Conservation (phyloP, 1,139 yeast species). For the Blastobotrys ciferrii region DNA sequence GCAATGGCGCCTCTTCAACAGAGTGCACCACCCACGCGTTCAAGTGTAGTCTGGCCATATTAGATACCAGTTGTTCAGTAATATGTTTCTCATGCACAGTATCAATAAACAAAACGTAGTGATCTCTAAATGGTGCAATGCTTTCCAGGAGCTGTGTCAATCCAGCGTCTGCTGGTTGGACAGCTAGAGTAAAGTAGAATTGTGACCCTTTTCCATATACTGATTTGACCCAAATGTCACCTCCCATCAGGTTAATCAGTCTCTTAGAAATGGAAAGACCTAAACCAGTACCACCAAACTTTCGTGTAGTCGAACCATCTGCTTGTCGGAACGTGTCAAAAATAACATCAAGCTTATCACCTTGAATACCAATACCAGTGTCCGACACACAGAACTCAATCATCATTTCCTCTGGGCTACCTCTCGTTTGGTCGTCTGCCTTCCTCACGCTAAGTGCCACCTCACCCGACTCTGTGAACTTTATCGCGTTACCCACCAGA, state of each 20-base stretch:
- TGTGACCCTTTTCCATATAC: constrained; percentile 80
- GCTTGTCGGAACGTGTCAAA: constrained; percentile 91
- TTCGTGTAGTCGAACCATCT: constrained; percentile 87
- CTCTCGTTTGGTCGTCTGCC: constrained; percentile 40
- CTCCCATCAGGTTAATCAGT: constrained; percentile 85
- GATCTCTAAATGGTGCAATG: constrained; percentile 68
- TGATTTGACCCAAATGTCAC: constrained; percentile 82
- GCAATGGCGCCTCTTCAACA: constrained; percentile 43
- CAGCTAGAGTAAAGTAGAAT: constrained; percentile 75
- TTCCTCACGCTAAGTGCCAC: constrained; percentile 49
- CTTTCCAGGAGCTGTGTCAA: constrained; percentile 66
- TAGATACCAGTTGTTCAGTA: constrained; percentile 50
- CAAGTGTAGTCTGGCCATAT: constrained; percentile 44
- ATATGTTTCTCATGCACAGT: constrained; percentile 58
- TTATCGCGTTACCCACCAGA: constrained; percentile 84
- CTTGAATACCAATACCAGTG: constrained; percentile 86
- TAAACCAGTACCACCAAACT: constrained; percentile 88
- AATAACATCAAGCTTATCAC: constrained; percentile 76
- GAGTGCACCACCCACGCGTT: constrained; percentile 44
- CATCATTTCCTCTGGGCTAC: constrained; percentile 55
- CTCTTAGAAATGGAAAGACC: constrained; percentile 86
- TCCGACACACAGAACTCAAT: constrained; percentile 84
- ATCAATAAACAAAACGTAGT: constrained; percentile 66
- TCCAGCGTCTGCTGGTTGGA: constrained; percentile 67
- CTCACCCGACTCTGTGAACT: constrained; percentile 78